Evolutionary conservation across 148 eudicot genomes (phyloP), one percentile per base, ranked within the genome.

Genomic region (Silene conica): DNA sequence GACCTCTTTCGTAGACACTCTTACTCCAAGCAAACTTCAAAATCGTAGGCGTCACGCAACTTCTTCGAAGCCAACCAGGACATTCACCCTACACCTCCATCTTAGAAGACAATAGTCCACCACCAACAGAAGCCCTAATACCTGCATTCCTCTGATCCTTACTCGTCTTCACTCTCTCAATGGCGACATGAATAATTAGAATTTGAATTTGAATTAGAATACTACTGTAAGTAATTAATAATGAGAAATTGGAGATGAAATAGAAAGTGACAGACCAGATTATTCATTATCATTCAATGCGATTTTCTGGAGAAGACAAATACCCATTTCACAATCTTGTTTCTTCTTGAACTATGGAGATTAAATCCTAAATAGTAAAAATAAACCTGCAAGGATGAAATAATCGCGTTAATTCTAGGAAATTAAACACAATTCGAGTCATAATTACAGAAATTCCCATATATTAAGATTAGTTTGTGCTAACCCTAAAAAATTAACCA

Each of bases 301-400:
- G 66, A 93, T 89, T 85, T 95, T 95, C 82, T 92, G 94, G 73
- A 95, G 97, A 84, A 95, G 96, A 78, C 97, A 92, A 69, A 86
- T 85, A 72, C 99, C 99, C 97, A 95, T 90, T 81, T 95, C 99
- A 60, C 78, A n/a, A n/a, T n/a, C n/a, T n/a, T n/a, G n/a, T n/a
- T n/a, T n/a, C n/a, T n/a, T n/a, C n/a, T n/a, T n/a, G n/a, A n/a
- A n/a, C n/a, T n/a, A n/a, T n/a, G n/a, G n/a, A n/a, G n/a, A n/a
- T n/a, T n/a, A n/a, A n/a, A n/a, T n/a, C n/a, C n/a, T n/a, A n/a
- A n/a, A n/a, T n/a, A n/a, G n/a, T n/a, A n/a, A n/a, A n/a, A n/a
- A n/a, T n/a, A n/a, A n/a, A n/a, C n/a, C n/a, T n/a, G n/a, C n/a
- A n/a, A n/a, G n/a, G n/a, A n/a, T n/a, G n/a, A n/a, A n/a, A n/a